Conservation (phyloP, 345 rosid genomes). For the Microcos paniculata region DNA sequence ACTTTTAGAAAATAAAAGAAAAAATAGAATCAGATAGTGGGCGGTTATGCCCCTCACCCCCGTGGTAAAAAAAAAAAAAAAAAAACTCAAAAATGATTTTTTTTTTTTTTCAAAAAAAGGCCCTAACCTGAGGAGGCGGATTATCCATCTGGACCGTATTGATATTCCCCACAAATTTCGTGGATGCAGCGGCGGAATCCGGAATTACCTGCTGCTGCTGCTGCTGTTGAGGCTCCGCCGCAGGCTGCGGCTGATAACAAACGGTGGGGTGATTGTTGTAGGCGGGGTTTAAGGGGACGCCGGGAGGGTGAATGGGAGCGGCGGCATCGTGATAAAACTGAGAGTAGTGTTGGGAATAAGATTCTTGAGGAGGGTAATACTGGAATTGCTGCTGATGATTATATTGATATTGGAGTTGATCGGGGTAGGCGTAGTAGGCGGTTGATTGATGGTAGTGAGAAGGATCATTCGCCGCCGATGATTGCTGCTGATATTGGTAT, state of each 20-base stretch:
- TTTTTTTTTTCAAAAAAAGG: neutral
- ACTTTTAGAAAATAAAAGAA: too few species aligned
- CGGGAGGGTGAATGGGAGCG: slow-evolving; percentile 31
- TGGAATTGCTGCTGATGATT: slow-evolving; percentile 1
- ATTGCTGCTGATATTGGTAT: slow-evolving; percentile 17
- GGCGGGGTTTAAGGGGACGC: slow-evolving; percentile 9
- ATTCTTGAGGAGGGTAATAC: slow-evolving; percentile 4
- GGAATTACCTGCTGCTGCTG: neutral
- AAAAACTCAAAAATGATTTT: too few species aligned
- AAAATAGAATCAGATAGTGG: too few species aligned
- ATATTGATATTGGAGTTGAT: slow-evolving; percentile 18
- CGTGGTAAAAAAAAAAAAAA: too few species aligned
- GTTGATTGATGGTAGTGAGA: slow-evolving; percentile 14
- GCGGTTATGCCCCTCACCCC: too few species aligned
- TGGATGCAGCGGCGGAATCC: neutral
- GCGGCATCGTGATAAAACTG: slow-evolving; percentile 22
- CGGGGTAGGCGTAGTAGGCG: slow-evolving; percentile 19
- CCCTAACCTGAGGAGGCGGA: slow-evolving; percentile 17
- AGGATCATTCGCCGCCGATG: slow-evolving; percentile 13
- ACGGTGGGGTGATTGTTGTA: slow-evolving; percentile 3
- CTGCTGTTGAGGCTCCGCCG: slow-evolving; percentile 11
- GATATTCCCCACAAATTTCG: slow-evolving; percentile 11
- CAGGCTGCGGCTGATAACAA: slow-evolving; percentile 8
- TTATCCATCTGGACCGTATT: slow-evolving; percentile 4
- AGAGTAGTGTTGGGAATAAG: slow-evolving; percentile 15